These are phyloP conservation scores for Truncatella angustata DNA, from an alignment of 2,329 filamentous ascomycete species.

Conservation along the genomic window DNA sequence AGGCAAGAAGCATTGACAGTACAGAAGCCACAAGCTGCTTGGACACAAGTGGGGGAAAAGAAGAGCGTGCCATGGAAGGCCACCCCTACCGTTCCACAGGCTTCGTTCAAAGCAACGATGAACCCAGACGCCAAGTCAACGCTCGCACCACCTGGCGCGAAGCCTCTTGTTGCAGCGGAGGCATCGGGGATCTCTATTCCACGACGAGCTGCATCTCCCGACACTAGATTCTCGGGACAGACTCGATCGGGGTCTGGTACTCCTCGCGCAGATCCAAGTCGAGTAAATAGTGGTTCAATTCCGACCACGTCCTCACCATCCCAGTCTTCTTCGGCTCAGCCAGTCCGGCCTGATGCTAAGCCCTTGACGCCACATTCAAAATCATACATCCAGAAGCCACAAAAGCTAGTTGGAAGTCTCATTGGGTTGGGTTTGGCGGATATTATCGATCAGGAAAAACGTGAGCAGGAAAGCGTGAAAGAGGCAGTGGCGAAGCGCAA, in stretches of 20 bases:
- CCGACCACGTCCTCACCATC: constrained; percentile 1
- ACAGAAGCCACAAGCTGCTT: constrained; percentile 37
- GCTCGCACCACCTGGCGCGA: constrained; percentile 31
- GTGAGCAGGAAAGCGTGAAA: constrained; percentile 77
- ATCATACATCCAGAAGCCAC: constrained; percentile 55
- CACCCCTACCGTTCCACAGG: constrained; percentile 45
- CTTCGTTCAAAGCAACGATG: constrained; percentile 49
- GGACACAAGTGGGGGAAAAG: constrained; percentile 41
- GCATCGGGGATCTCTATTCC: constrained; percentile 35
- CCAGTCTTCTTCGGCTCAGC: constrained; percentile 24
- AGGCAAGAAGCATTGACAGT: constrained; percentile 31
- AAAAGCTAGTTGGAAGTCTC: constrained; percentile 58
- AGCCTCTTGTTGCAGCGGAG: constrained; percentile 43
- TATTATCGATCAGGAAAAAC: constrained; percentile 83
- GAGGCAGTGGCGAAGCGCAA: constrained; percentile 87
- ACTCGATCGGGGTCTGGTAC: constrained; percentile 22
- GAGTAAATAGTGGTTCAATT: constrained; percentile 13
- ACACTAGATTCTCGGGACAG: constrained; percentile 63
- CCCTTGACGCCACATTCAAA: constrained; percentile 58
- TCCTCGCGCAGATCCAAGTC: constrained; percentile 13
- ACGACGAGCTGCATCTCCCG: constrained; percentile 56
- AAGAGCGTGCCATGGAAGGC: constrained; percentile 66
- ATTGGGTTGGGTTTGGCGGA: constrained; percentile 77
- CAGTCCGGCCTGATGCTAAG: constrained; percentile 29
- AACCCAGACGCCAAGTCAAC: constrained; percentile 29